phyloP scores from a whole-genome alignment of 2,329 filamentous ascomycete genomes.

The Diplocarpon rosae region DNA sequence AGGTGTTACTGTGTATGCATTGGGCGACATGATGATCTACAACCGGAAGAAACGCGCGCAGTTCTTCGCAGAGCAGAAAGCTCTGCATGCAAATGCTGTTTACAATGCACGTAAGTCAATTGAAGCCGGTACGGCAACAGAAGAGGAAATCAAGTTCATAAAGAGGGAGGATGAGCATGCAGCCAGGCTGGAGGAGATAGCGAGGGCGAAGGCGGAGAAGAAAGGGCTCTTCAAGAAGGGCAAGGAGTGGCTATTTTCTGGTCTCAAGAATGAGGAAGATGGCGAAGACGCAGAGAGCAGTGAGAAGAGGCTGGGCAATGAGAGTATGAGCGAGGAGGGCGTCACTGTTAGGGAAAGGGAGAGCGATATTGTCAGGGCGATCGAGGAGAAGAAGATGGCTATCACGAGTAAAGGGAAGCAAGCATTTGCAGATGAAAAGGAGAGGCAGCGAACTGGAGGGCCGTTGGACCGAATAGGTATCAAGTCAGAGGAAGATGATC shows the following conservation, averaged over 20 bases:
- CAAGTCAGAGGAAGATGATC: slow-evolving; percentile 6
- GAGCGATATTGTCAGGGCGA: slow-evolving; percentile 20
- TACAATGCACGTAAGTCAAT: slow-evolving; percentile 34
- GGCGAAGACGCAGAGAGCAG: slow-evolving; percentile 18
- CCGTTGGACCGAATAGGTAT: slow-evolving; percentile 23
- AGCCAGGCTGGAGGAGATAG: slow-evolving; percentile 8
- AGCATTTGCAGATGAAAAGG: slow-evolving; percentile 24
- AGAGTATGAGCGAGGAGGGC: slow-evolving; percentile 19
- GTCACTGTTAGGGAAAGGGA: slow-evolving; percentile 16
- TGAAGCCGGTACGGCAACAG: slow-evolving; percentile 32
- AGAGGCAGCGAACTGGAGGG: slow-evolving; percentile 23
- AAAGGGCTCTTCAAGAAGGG: slow-evolving; percentile 20
- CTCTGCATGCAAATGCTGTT: slow-evolving; percentile 34
- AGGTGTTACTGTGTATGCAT: slow-evolving; percentile 51
- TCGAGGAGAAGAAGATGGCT: slow-evolving; percentile 23
- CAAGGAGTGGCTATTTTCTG: slow-evolving; percentile 26
- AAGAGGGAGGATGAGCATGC: slow-evolving; percentile 45
- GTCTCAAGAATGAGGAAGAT: slow-evolving; percentile 27
- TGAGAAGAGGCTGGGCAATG: slow-evolving; percentile 17
- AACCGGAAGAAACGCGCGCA: slow-evolving; percentile 54
- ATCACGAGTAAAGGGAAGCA: slow-evolving; percentile 19
- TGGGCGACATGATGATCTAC: slow-evolving; percentile 55
- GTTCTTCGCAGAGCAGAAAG: slow-evolving; percentile 42
- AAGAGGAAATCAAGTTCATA: slow-evolving; percentile 40
- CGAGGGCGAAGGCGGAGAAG: slow-evolving; percentile 21